These are phyloP conservation scores for Mycotypha africana DNA, from an alignment of 371 early-diverging fungal genomes.

Conservation along the genomic window DNA sequence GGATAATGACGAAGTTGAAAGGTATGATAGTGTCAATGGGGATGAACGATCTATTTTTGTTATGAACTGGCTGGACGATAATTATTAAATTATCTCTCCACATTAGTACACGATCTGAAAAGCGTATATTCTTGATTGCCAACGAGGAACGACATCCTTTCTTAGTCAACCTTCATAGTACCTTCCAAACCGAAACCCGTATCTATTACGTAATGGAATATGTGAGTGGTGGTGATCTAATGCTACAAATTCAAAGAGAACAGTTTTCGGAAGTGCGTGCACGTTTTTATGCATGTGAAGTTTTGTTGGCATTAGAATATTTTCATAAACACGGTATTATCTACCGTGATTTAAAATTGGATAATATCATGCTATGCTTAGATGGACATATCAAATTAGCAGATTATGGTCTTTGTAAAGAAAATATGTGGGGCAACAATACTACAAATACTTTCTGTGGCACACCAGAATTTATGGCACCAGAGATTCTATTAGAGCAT, in stretches of 20 bases:
- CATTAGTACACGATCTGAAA: conserved; percentile 91
- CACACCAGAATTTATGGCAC: conserved; percentile 99
- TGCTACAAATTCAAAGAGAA: conserved; percentile 92
- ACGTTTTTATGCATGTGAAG: conserved; percentile 96
- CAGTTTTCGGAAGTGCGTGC: conserved; percentile 87
- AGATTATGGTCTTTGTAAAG: conserved; percentile 99
- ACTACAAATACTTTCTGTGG: conserved; percentile 96
- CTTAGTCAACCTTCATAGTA: conserved; percentile 92
- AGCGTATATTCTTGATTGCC: conserved; percentile 86
- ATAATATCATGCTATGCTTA: conserved; percentile 91
- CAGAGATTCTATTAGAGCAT: conserved; percentile 93
- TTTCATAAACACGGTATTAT: conserved; percentile 93
- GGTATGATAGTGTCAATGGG: conserved; percentile 17
- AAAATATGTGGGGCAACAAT: conserved; percentile 80
- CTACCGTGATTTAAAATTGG: conserved; percentile 98
- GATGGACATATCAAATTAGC: conserved; percentile 98
- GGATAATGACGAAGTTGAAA: conserved; percentile 89
- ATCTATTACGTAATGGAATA: conserved; percentile 99
- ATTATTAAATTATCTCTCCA: too few relatives aligned
- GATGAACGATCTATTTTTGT: background rate
- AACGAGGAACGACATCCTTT: conserved; percentile 92
- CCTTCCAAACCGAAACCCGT: conserved; percentile 91
- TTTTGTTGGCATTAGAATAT: conserved; percentile 92
- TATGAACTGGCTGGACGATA: too few relatives aligned
- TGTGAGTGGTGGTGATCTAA: conserved; percentile 98